Base-by-base conservation (phyloP, 805 yeast species). In the Candida koratica region DNA sequence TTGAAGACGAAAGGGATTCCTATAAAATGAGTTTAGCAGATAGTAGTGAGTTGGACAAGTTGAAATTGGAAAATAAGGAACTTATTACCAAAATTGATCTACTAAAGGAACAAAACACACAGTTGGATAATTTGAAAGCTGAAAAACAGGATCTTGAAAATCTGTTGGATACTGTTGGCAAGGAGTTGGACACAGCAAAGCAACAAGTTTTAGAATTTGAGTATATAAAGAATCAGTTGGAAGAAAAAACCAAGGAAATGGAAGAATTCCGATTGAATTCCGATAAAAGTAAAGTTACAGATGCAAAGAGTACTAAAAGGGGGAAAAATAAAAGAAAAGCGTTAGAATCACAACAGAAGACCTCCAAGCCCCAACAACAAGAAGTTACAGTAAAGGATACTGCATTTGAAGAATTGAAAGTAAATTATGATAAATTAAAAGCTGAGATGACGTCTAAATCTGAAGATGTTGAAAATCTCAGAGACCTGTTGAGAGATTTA, bases 401-500 rank as follows among this genome's bases (percentile, higher is more conserved):
- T n/a, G 13, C 23, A 15, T 32, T 29, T 38, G 49, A 28, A 10
- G 51, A 51, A 8, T 36, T 59, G 3, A 43, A 47, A 7, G 34
- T 29, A 7, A 48, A 48, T 17, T 33, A 53, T 26, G 38, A 40
- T 25, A 27, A 30, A 4, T 20, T 60, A 4, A 61, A 54, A 19
- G 36, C 45, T 3, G 56, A 59, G 6, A 38, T 77, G n/a, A 58
- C 55, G 22, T 30, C 51, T 6, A 77, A 78, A 41, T 39, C 51
- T 9, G 84, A 77, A 37, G 95, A 88, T 49, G 61, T 87, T 12
- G 87, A 78, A 31, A 71, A 67, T 35, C 66, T 84, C 34, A 75
- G 79, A 49, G 96, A 87, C 39, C 84, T 82, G 85, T 55, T 89
- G 36, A 72, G 72, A 44, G 78, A 75, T 38, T 69, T 88, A 17